Evolutionary conservation across 768 basidiomycete genomes (phyloP).

Genomic region (Hysterangium stoloniferum): DNA sequence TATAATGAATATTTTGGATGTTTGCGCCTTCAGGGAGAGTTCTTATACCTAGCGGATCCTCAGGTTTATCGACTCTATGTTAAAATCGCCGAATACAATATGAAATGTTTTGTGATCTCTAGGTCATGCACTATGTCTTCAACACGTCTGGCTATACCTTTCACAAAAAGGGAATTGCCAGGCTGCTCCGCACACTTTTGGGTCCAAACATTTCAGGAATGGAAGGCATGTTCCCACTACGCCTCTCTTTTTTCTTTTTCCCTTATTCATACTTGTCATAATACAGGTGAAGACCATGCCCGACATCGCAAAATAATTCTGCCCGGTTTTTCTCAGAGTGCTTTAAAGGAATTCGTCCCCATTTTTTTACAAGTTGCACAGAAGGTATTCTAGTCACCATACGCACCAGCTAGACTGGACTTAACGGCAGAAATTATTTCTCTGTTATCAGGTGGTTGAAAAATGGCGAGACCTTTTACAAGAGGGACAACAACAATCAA

Average conservation of each 20-base stretch:
- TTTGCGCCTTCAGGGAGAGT: not conserved
- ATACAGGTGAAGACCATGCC: slow-evolving; percentile 19
- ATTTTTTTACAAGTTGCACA: slow-evolving; percentile 19
- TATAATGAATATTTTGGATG: not conserved
- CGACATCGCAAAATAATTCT: slow-evolving; percentile 25
- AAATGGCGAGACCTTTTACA: slow-evolving; percentile 1
- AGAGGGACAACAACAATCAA: not conserved
- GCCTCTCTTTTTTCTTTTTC: not conserved
- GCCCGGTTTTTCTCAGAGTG: slow-evolving; percentile 21
- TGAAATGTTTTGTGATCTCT: not conserved
- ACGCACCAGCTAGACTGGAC: not conserved
- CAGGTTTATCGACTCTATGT: not conserved
- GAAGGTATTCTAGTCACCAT: slow-evolving; percentile 3
- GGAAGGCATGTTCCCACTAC: no score
- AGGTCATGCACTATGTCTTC: slow-evolving; percentile 22
- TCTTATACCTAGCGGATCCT: slow-evolving; percentile 4
- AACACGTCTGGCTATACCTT: slow-evolving; percentile 23
- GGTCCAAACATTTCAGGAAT: slow-evolving; percentile 18
- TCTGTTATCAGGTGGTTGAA: slow-evolving; percentile 28
- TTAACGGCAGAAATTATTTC: not conserved
- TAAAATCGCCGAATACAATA: not conserved
- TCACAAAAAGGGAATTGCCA: slow-evolving; percentile 14
- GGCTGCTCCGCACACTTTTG: not conserved
- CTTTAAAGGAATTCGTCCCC: slow-evolving; percentile 20
- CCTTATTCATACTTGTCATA: not conserved